Percentiles rank a stretch among this genome's conserved stretches.
These are phyloP conservation scores for Tripterygium wilfordii DNA, from an alignment of 177 flowering plant genomes.

Conservation along the genomic window DNA sequence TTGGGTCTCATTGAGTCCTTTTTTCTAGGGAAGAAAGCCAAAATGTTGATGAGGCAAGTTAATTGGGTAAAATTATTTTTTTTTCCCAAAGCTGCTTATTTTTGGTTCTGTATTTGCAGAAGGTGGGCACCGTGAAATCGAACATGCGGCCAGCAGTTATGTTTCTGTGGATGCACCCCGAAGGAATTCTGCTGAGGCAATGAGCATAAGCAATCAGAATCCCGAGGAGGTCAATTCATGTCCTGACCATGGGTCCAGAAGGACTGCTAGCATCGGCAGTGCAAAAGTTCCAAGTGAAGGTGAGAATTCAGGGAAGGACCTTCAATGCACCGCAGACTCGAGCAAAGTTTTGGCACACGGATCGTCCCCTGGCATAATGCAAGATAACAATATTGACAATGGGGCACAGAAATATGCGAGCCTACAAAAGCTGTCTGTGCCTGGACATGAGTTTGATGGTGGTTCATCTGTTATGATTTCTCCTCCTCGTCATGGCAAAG, in stretches of 20 bases:
- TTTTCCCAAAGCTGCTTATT: too few relatives aligned
- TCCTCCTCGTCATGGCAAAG: conserved; percentile 15
- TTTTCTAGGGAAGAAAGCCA: too few relatives aligned
- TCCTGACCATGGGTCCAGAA: conserved; percentile 68
- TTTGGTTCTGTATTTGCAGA: too few relatives aligned
- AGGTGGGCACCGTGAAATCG: conserved; percentile 39
- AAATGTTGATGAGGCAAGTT: too few relatives aligned
- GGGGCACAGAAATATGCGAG: conserved; percentile 34
- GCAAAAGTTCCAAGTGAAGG: conserved; percentile 54
- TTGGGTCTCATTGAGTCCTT: too few relatives aligned
- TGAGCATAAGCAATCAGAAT: conserved; percentile 51
- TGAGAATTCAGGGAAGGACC: conserved; percentile 61
- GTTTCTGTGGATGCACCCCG: conserved; percentile 91
- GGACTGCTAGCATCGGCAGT: conserved; percentile 90
- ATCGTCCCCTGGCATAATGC: conserved; percentile 27
- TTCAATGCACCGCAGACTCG: conserved; percentile 96
- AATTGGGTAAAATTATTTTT: too few relatives aligned
- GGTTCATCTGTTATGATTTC: conserved; percentile 16
- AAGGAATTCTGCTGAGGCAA: conserved; percentile 39
- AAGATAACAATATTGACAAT: conserved; percentile 25
- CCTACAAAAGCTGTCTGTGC: conserved; percentile 34
- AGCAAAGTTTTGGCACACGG: conserved; percentile 31
- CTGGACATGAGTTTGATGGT: conserved; percentile 21
- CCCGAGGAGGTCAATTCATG: conserved; percentile 80
- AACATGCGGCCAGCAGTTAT: conserved; percentile 67